Evolutionary conservation across 176 grass and related monocot species (phyloP), one percentile per base, ranked within the genome.

Genomic region (Thalia dealbata): DNA sequence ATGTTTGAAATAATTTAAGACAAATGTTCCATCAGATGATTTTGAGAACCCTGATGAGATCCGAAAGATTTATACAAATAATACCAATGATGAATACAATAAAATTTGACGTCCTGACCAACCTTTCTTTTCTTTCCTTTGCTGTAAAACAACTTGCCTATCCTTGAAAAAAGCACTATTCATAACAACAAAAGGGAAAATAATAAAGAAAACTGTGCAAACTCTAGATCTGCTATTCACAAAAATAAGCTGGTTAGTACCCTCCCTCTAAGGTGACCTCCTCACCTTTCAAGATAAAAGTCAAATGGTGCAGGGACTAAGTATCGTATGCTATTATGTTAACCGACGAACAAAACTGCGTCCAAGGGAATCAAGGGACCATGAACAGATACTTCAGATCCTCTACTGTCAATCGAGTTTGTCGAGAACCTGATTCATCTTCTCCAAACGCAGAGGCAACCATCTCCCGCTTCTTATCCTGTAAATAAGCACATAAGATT

Each of bases 391-490:
- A 99, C 22, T 88, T 88, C 75, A 99, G 88, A 73, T 99, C 95
- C 26, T 99, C 90, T 27, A 89, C 85, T 0, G 90, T 99, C 68
- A 99, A 64, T 29, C 95, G 81, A 73, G 95, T 87, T 62, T 90
- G 85, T 56, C 88, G 83, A 24, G 83, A 82, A 78, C 85, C 88
- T 67, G 85, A 91, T 86, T 82, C 86, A 77, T 95, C 95, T 70
- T 93, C 90, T 10, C 95, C 95, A 83, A 99, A 99, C 35, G 95
- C 95, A 70, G 87, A 91, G 50, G 95, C 83, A 70, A 99, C 95
- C 95, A 99, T 99, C 75, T 93, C 95, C 35, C 95, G 83, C 44
- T 99, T 99, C 69, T 93, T 99, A 73, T 93, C 83, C 95, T 99
- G 89, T 60, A 52, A 78, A 24, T 19, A 50, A 70, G 30, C 15